Conservation (phyloP, 116 monocot genomes). For the Cymodocea nodosa region DNA sequence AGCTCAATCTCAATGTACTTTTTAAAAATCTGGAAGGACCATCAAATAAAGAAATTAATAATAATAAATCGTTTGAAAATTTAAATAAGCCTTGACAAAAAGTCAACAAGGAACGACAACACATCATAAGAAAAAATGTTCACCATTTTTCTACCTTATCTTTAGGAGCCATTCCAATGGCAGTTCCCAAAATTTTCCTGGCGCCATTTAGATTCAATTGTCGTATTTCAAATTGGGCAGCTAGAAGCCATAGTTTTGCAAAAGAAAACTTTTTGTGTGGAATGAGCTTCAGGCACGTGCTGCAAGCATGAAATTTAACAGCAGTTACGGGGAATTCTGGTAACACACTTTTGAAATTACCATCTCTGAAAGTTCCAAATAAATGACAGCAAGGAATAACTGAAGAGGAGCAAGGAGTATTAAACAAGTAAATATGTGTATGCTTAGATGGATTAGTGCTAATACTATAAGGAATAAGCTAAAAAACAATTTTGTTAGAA, state of each 20-base stretch:
- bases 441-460: too few relatives aligned
- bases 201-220: conserved; percentile 70
- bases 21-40: conserved; percentile 57
- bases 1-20: conserved; percentile 91
- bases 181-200: conserved; percentile 71
- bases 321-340: neutral
- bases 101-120: too few relatives aligned
- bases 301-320: conserved; percentile 9
- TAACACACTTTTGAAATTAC: neutral
- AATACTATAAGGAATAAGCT: too few relatives aligned
- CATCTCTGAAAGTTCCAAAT: neutral
- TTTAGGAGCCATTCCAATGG: conserved; percentile 90
- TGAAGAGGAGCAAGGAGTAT: neutral
- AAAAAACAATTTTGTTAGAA: too few relatives aligned
- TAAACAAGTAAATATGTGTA: neutral
- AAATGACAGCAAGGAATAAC: neutral
- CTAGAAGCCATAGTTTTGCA: conserved; percentile 87
- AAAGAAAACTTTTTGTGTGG: conserved; percentile 96
- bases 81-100: neutral
- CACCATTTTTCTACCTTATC: conserved; percentile 46
- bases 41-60: neutral
- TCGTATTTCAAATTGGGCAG: conserved; percentile 88
- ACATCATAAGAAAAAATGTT: too few relatives aligned
- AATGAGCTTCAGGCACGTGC: conserved; percentile 76
- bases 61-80: neutral